Base-by-base conservation (phyloP, 305 asterid species). In the Petunia hybrid region DNA sequence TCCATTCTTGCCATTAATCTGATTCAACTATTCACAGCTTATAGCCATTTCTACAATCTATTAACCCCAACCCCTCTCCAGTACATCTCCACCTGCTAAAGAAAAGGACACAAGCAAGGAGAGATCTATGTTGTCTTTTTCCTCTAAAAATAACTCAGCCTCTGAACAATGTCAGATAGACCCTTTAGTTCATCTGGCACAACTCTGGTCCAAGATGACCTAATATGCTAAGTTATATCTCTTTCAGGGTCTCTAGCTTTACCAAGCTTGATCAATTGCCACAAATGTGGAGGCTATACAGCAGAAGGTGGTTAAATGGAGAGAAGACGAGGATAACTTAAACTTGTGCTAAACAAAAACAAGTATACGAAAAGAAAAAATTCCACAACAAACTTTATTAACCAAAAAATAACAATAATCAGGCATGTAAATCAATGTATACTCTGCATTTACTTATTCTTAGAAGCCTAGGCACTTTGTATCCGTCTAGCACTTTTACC, bases 131-230 rank as follows among this genome's bases (percentile, higher is more conserved):
- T 6, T 36, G 10, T 61, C 31, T 36, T 22, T 31, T 61, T 9
- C 9, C 14, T 22, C 40, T 22, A 61, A 60, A 60, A 22, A 9
- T 39, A 39, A 65, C 39, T 40, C 51, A 65, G 73, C 31, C 48
- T 1, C 12, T 8, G 57, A 51, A 51, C n/a, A 8, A 51, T 2
- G 57, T 10, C 12, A 51, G 57, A 8, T 0, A 51, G 57, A 13
- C 51, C 5, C 48, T 68, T 68, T 41, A 7, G 35, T n/a, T 68
- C 55, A 68, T 3, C 56, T 8, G 39, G 55, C 6, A 42, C 55
- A 68, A 22, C 75, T 55, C 75, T 41, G 56, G 55, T 42, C 55
- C 4, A 4, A 14, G 75, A 68, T n/a, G 75, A 68, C 53, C 53
- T 39, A 36, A 67, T 39, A 40, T 67, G 53, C 14, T 41, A 51